phyloP scores from a whole-genome alignment of 176 grass and related monocot species.

The Aegilops sharonensis region DNA sequence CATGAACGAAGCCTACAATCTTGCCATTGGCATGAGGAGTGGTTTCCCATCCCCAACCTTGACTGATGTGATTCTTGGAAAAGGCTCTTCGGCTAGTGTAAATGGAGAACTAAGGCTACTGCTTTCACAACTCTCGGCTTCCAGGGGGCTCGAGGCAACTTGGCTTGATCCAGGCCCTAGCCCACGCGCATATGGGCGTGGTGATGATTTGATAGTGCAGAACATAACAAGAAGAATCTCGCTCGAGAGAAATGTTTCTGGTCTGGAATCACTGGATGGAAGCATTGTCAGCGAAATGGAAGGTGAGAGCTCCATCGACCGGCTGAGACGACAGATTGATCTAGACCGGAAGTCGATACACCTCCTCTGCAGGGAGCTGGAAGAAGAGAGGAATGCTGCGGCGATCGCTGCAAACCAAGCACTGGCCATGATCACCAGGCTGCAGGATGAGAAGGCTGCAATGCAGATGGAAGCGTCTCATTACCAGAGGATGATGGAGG shows the following conservation, averaged over 20 bases:
- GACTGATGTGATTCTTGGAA: conserved; percentile 84
- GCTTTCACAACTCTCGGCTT: conserved; percentile 74
- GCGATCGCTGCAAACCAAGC: conserved; percentile 85
- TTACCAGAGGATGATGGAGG: conserved; percentile 97
- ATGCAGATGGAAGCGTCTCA: conserved; percentile 95
- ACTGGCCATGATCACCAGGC: conserved; percentile 90
- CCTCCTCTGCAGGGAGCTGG: conserved; percentile 84
- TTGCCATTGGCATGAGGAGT: conserved; percentile 53
- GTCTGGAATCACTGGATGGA: conserved; percentile 72
- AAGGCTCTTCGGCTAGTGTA: conserved; percentile 65
- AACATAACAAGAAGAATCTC: conserved; percentile 81
- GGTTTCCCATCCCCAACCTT: conserved; percentile 63
- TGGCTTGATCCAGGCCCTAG: conserved; percentile 63
- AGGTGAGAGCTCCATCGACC: conserved; percentile 68
- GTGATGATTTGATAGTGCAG: conserved; percentile 66
- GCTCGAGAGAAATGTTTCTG: conserved; percentile 67
- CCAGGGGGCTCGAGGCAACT: conserved; percentile 52
- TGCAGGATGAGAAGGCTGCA: conserved; percentile 95
- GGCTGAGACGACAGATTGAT: conserved; percentile 68
- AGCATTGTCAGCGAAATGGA: conserved; percentile 84
- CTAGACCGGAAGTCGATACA: conserved; percentile 79
- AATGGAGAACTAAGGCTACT: conserved; percentile 82
- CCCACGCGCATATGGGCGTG: conserved; percentile 55
- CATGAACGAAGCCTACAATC: conserved; percentile 73
- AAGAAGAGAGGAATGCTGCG: conserved; percentile 92